Base-by-base conservation (phyloP, 768 basidiomycete genomes). In the Kwoniella europaea region DNA sequence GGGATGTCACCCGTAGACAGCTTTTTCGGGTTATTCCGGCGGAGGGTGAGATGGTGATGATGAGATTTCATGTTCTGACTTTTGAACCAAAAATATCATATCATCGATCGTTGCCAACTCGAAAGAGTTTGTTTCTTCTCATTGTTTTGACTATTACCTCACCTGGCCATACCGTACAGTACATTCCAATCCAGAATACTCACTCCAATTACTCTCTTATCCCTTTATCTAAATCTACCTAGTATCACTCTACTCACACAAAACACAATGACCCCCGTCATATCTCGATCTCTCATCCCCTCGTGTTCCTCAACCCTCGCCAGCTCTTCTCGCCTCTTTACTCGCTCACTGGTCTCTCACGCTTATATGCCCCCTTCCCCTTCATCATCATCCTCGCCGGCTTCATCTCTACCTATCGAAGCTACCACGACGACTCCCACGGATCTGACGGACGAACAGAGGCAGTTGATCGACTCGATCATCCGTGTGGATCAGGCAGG, bases 401-500 rank as follows among this genome's bases (percentile, higher is more conserved):
- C 52, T n/a, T 9, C 52, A 10, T 24, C 29, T 42, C 10, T 46
- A 44, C 43, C 56, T 29, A 35, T 27, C 27, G 63, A 63, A 59
- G 68, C 63, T 44, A 73, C 79, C 3, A 75, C 72, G 4, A 56
- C 72, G 2, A 73, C 73, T 3, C 82, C 76, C 7, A 55, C 63
- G 3, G 71, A 81, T 41, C 66, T 85, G 12, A 74, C 83, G 2
- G 65, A 73, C 0, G 56, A 67, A 22, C 79, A 84, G 68, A 67
- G 78, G 4, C 50, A 67, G 16, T 53, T 82, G 16, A 63, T 85
- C 27, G 83, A 82, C 62, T 59, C 76, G 65, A 85, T 84, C 57
- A 85, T 98, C 59, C 88, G 95, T 13, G 92, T 98, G 22, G 95
- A 98, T 85, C 94, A 97, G 75, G 95, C 94, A 1, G 95, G 95